A percentile compares a stretch with the other conserved stretches of the same genome.
phyloP scores from a whole-genome alignment of 2,329 filamentous ascomycete genomes.

The Leptographium flavum region DNA sequence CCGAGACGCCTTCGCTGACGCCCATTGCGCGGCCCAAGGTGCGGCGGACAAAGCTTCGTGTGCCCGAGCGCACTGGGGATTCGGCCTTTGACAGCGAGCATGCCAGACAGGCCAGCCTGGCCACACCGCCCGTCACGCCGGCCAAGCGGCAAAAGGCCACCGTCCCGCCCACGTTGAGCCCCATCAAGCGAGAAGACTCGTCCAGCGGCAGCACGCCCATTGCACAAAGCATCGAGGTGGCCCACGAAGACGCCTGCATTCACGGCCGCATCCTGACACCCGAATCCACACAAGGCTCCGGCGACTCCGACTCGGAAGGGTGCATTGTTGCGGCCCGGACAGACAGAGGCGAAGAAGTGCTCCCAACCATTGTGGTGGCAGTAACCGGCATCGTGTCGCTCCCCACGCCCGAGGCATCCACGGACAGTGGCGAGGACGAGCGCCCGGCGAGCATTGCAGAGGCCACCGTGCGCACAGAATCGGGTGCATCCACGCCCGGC shows the following conservation, averaged over 20 bases:
- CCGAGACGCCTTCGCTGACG: constrained; percentile 41
- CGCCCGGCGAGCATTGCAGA: background rate
- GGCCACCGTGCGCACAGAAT: background rate
- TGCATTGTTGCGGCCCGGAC: too few relatives aligned
- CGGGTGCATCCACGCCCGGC: background rate
- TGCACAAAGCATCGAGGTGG: constrained; percentile 13
- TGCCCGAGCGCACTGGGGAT: background rate
- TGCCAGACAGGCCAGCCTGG: constrained; percentile 23
- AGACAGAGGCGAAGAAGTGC: background rate
- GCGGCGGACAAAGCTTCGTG: constrained; percentile 20
- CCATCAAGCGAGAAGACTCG: constrained; percentile 25
- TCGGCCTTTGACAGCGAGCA: constrained; percentile 2
- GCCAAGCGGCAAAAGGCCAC: constrained; percentile 32
- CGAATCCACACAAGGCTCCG: constrained; percentile 1
- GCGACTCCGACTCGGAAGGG: constrained; percentile 2
- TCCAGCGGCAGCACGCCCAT: constrained; percentile 16
- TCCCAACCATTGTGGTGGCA: background rate
- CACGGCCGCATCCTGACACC: constrained; percentile 6
- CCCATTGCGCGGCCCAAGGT: constrained; percentile 40
- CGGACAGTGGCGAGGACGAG: constrained; percentile 4
- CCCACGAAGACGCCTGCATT: constrained; percentile 17
- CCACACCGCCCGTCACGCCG: constrained; percentile 41
- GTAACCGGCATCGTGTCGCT: background rate
- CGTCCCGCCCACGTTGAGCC: constrained; percentile 13
- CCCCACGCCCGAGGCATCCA: constrained; percentile 7